phyloP scores from a whole-genome alignment of 2,329 filamentous ascomycete species.

The Colletotrichum salicis region DNA sequence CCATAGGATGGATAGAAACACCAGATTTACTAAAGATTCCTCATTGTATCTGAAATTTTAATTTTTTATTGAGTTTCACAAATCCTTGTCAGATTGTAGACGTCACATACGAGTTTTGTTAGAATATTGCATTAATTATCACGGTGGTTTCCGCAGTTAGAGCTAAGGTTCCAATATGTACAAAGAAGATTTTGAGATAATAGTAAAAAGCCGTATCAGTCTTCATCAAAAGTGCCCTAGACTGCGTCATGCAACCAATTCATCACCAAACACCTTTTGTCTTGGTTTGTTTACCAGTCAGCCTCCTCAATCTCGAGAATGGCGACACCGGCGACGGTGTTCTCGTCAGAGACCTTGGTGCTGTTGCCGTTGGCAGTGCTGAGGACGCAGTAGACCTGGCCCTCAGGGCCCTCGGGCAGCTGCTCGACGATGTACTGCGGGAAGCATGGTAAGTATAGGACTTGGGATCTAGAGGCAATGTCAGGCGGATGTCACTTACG shows the following conservation, averaged over 20 bases:
- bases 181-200: neutral
- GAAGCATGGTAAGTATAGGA: slow-evolving; percentile 31
- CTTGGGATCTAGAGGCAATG: slow-evolving; percentile 27
- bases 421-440: slow-evolving; percentile 37
- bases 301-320: slow-evolving; percentile 43
- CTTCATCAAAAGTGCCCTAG: neutral
- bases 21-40: neutral
- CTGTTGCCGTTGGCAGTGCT: slow-evolving; percentile 47
- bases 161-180: neutral
- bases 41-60: too few species aligned
- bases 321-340: slow-evolving; percentile 50
- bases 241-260: neutral
- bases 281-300: neutral
- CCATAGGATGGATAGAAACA: neutral
- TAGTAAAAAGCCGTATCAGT: neutral
- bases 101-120: neutral
- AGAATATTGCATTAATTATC: neutral
- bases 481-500: slow-evolving; percentile 39
- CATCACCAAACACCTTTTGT: too few species aligned
- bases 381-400: slow-evolving; percentile 54
- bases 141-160: neutral
- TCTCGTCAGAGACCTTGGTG: slow-evolving; percentile 46
- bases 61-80: too few species aligned
- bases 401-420: slow-evolving; percentile 44
- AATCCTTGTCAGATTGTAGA: too few species aligned